These are phyloP conservation scores for Aspergillus sp. DNA, from an alignment of 2,329 filamentous ascomycete genomes.

Conservation along the genomic window DNA sequence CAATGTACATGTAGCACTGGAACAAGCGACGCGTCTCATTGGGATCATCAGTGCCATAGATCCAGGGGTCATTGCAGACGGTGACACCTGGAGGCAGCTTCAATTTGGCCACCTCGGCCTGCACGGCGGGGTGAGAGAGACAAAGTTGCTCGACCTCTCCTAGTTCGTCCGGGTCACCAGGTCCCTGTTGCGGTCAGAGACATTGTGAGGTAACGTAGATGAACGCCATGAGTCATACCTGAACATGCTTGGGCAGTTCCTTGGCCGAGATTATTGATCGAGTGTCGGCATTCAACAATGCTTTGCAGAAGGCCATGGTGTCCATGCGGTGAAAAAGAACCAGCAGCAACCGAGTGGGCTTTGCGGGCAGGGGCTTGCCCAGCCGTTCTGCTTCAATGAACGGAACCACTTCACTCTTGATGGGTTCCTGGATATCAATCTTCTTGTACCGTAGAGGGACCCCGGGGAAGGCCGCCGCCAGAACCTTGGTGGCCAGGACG, in stretches of 20 bases:
- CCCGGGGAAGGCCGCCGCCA: conserved; percentile 40
- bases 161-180: conserved; percentile 62
- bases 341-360: conserved; percentile 56
- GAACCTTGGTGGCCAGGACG: conserved; percentile 40
- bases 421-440: conserved; percentile 66
- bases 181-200: conserved; percentile 50
- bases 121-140: conserved; percentile 57
- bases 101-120: conserved; percentile 61
- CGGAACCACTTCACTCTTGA: conserved; percentile 59
- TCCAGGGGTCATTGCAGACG: conserved; percentile 67
- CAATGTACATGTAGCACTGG: conserved; percentile 46
- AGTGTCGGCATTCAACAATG: conserved; percentile 44
- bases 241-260: conserved; percentile 50
- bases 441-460: conserved; percentile 59
- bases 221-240: conserved; percentile 32
- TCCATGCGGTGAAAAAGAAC: conserved; percentile 50
- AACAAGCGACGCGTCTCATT: conserved; percentile 43
- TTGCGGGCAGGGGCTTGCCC: conserved; percentile 50
- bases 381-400: conserved; percentile 65
- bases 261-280: conserved; percentile 40
- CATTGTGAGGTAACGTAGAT: not conserved
- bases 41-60: conserved; percentile 58
- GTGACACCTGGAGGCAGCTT: conserved; percentile 59
- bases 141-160: conserved; percentile 59
- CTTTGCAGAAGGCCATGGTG: conserved; percentile 46